Base-by-base conservation (phyloP, 2,329 filamentous ascomycete genomes). In the Botrytis pseudocinerea region DNA sequence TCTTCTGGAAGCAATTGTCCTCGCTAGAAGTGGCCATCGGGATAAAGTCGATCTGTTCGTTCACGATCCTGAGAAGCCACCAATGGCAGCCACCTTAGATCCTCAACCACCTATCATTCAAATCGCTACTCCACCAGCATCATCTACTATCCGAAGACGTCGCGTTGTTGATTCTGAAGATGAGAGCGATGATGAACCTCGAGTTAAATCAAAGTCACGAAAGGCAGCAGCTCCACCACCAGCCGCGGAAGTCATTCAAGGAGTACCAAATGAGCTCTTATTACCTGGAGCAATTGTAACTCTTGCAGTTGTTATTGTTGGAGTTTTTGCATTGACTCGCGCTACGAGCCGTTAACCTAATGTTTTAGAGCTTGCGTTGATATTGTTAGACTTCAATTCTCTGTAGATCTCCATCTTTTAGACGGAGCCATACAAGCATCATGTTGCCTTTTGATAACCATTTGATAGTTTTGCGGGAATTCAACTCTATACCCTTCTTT, bases 31-130 rank as follows among this genome's bases (percentile, higher is more conserved):
- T 73, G 87, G 89, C 63, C 90, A 87, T 77, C 91, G 90, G 63
- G 96, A 98, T 78, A 99, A 99, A 87, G 96, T 99, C 32, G 96
- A 99, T 79, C 87, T 99, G 25, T 98, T 97, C 79, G 95, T 98
- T 20, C 96, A 99, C 81, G 93, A 99, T 79, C 95, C 95, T 0
- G 90, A 94, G 76, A 92, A 96, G 83, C 90, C 95, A n/a, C 93
- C 95, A 0, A 87, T 94, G n/a, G 85, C 90, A 16, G 87, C 89
- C 0, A 82, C 90, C 18, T 87, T 91, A 57, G 89, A 89, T 54
- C 85, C 89, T 74, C 89, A 89, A 2, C 80, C 80, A 32, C 83
- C 79, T 0, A 88, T 88, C 25, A 87, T 88, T 22, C 84, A 86
- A 75, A 83, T 85, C 73, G 78, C 85, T 81, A 87, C 87, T 25